Evolutionary conservation across 2,329 filamentous ascomycete species (phyloP), one percentile per base, ranked within the genome.

Genomic region (Pseudocercospora pini-densiflorae): DNA sequence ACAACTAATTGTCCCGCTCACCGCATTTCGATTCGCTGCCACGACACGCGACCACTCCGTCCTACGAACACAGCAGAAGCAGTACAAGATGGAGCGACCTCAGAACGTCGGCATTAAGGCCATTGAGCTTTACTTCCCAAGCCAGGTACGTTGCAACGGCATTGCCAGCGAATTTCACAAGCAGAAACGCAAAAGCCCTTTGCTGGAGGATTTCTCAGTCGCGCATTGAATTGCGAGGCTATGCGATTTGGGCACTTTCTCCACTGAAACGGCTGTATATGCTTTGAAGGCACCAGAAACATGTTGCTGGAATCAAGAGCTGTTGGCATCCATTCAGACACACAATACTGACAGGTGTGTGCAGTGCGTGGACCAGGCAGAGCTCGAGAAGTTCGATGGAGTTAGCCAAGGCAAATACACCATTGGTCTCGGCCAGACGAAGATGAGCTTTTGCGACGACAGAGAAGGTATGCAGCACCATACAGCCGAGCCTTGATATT

Each of bases 401-500:
- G 82, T 85, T 67, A 79, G 78, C 65, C 73, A 77, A 67, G 83
- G 83, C 73, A 85, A 85, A 73, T 85, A 85, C 79, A 85, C 83
- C 61, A 85, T 85, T 78, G 83, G 83, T 67, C 82, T 85, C 67
- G 83, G 83, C 73, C 83, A 85, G 79, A 85, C 83, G 70, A 83
- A 82, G 76, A 85, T 85, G 83, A 83, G 81, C 79, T 85, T 85
- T 78, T 85, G 83, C 76, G 83, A 85, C 76, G 83, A 85, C 76
- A 79, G 83, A 67, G 83, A 85, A 79, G 82, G 82, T 83, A 70
- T 71, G 69, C 24, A 43, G 16, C 40, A 36, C 10, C 27, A 40
- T n/a, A 36, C 21, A 54, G 27, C 7, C 6, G 21, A 29, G 29
- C 47, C 40, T 10, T 33, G 27, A 53, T 16, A 5, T 45, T 24